A percentile compares a stretch with the other conserved stretches of the same genome.
phyloP scores from a whole-genome alignment of 345 rosid species.

The Clarkia xantiana region DNA sequence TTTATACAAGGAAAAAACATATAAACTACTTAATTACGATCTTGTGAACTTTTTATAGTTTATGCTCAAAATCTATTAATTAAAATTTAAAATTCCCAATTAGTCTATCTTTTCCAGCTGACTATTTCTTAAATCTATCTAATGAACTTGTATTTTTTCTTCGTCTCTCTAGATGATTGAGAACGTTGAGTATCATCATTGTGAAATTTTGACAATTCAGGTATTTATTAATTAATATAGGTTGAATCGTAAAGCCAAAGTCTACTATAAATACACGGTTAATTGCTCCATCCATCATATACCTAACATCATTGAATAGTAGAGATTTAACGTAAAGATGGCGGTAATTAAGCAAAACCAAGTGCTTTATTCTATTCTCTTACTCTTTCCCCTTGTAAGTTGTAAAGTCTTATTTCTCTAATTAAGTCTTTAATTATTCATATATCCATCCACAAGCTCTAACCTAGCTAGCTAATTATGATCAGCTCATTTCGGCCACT shows the following conservation, averaged over 20 bases:
- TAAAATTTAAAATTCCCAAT: too few relatives aligned
- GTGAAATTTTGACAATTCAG: neutral
- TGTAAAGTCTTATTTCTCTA: neutral
- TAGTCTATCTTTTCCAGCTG: too few relatives aligned
- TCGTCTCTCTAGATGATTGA: slow-evolving; percentile 1
- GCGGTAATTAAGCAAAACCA: neutral
- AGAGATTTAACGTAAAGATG: too few relatives aligned
- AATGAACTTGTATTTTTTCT: neutral
- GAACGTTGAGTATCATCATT: too few relatives aligned
- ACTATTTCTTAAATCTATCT: neutral
- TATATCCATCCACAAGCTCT: neutral
- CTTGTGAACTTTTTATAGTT: too few relatives aligned
- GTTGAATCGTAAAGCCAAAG: neutral
- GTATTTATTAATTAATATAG: neutral
- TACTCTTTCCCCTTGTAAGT: slow-evolving; percentile 3
- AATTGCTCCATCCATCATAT: neutral
- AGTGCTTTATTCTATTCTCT: neutral
- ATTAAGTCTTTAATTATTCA: too few relatives aligned
- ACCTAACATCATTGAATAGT: too few relatives aligned
- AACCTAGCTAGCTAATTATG: neutral
- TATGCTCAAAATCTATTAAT: too few relatives aligned
- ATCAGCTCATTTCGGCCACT: slow-evolving; percentile 6
- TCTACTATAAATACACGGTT: neutral
- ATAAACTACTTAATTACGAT: too few relatives aligned
- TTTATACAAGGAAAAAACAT: too few relatives aligned